Evolutionary conservation across 2,329 filamentous ascomycete species (phyloP), one percentile per base, ranked within the genome.

Genomic region (Aspergillus melleus): DNA sequence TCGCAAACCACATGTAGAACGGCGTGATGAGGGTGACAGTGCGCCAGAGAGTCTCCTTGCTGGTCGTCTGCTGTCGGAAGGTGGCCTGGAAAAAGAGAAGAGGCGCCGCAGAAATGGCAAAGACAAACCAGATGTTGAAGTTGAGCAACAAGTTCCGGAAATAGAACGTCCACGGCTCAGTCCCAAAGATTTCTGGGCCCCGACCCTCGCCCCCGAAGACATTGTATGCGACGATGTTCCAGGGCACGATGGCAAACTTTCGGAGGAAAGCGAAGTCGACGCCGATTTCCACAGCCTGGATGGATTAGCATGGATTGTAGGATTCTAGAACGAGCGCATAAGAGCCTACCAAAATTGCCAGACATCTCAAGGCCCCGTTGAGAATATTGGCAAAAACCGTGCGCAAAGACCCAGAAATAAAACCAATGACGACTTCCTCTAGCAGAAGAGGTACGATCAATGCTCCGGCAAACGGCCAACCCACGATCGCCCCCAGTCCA

Each of bases 121-220:
- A 82, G 11, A 92, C 72, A 68, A 97, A 93, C 92, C 93, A 98
- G 51, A 96, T 77, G 72, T 98, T 96, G 82, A 98, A 99, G 79
- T 99, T 99, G 60, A 99, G 83, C 16, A 89, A 79, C 49, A 99
- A 80, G 69, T 99, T 99, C 68, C 91, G 90, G 68, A 96, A 83
- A 76, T 99, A 99, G 74, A 97, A 99, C 55, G 93, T 89, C 95
- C 94, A 98, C 1, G 94, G 91, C 76, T 99, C 95, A 0, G 91
- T 96, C 49, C 95, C 95, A 70, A 97, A 99, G 39, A 99, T 90
- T 57, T 96, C 86, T 0, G 95, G 95, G 0, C 94, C 95, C 71
- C 82, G 84, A 32, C 88, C 90, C 0, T 86, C 84, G 6, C 87
- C 87, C 8, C 90, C 90, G 72, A 99, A 94, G 49, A 99, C 86